Conservation (phyloP, 805 yeast genomes). For the Kazachstania psychrophila region DNA sequence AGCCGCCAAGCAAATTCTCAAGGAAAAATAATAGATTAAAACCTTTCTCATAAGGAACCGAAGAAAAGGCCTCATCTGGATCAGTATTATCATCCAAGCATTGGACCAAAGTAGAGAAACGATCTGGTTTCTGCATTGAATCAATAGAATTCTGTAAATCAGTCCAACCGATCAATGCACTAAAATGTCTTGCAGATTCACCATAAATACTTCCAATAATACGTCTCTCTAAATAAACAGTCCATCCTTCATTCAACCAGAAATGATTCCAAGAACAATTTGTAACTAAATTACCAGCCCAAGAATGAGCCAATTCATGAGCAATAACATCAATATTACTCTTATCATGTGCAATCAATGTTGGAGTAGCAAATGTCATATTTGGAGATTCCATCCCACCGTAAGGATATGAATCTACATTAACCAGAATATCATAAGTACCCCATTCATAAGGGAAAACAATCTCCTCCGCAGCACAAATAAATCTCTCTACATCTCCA, state of each 20-base stretch:
- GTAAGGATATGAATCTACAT: slow-evolving; percentile 72
- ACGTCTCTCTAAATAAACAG: slow-evolving; percentile 82
- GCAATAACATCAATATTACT: slow-evolving; percentile 85
- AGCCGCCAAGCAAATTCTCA: slow-evolving; percentile 61
- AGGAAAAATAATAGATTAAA: slow-evolving; percentile 66
- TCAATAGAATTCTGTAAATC: slow-evolving; percentile 60
- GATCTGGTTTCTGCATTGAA: slow-evolving; percentile 47
- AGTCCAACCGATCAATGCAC: slow-evolving; percentile 83
- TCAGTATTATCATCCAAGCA: slow-evolving; percentile 60
- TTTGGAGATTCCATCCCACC: slow-evolving; percentile 97
- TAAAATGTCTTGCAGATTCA: slow-evolving; percentile 66
- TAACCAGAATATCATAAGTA: slow-evolving; percentile 67
- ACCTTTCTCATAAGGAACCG: slow-evolving; percentile 90
- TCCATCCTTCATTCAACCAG: slow-evolving; percentile 96
- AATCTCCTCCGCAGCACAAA: slow-evolving; percentile 59
- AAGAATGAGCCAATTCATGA: slow-evolving; percentile 86
- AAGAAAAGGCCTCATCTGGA: slow-evolving; percentile 83
- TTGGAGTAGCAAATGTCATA: slow-evolving; percentile 84
- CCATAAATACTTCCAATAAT: slow-evolving; percentile 74
- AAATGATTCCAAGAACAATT: slow-evolving; percentile 89
- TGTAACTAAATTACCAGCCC: slow-evolving; percentile 88
- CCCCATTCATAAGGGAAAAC: slow-evolving; percentile 80
- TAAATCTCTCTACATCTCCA: slow-evolving; percentile 71
- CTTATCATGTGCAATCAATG: slow-evolving; percentile 74
- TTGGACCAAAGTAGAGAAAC: slow-evolving; percentile 60